phyloP scores from a whole-genome alignment of 352 stramenopile species.

The Phytophthora ohioensis region DNA sequence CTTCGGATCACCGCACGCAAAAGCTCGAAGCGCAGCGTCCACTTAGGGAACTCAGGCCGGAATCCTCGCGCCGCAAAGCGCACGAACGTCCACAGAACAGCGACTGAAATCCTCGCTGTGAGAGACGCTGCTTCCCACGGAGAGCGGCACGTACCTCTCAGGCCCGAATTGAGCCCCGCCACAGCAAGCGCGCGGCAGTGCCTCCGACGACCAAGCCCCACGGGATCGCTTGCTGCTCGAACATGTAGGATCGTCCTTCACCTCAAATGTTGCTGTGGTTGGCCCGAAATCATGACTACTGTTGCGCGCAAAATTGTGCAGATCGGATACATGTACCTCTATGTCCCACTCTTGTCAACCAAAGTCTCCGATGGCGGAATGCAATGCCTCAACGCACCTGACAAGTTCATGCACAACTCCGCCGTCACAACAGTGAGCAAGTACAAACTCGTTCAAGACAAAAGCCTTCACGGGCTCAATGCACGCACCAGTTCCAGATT shows the following conservation, averaged over 20 bases:
- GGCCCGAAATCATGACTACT: constrained; percentile 6
- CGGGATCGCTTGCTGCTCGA: constrained; percentile 12
- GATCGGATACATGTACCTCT: not conserved
- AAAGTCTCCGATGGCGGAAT: not conserved
- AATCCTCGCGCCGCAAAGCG: constrained; percentile 36
- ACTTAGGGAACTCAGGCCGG: constrained; percentile 43
- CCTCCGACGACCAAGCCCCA: constrained; percentile 13
- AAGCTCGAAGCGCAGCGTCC: constrained; percentile 55
- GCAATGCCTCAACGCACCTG: no score
- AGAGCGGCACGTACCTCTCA: constrained; percentile 35
- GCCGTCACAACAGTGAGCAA: no score
- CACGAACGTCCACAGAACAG: constrained; percentile 20
- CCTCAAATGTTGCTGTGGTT: not conserved
- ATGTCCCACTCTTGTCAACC: constrained; percentile 15
- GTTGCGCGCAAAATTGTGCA: not conserved
- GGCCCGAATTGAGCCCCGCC: constrained; percentile 7
- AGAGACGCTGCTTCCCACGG: constrained; percentile 33
- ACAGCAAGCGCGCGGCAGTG: constrained; percentile 8
- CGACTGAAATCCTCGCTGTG: constrained; percentile 8
- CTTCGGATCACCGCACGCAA: constrained; percentile 28
- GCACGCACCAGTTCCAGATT: constrained; percentile 9
- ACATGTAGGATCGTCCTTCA: constrained; percentile 6
- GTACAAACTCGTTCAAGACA: no score
- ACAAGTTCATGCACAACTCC: no score
- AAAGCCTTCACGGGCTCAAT: not conserved